Evolutionary conservation across 176 grass and related monocot genomes (phyloP).

Genomic region (Triticum dicoccoides): DNA sequence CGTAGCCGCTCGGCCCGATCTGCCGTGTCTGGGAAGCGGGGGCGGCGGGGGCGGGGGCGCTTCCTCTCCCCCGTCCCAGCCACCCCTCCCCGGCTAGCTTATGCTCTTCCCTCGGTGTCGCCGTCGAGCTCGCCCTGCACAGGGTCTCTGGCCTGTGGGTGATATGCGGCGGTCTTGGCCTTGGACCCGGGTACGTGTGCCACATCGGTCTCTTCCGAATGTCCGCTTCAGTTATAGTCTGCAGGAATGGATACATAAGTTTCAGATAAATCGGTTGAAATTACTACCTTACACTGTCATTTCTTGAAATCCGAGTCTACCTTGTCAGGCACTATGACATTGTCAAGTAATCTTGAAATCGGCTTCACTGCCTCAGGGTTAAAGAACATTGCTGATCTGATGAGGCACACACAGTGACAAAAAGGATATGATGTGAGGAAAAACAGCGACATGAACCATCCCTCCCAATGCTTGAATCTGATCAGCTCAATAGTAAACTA

Average conservation of each 20-base stretch:
- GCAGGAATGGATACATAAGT: neutral
- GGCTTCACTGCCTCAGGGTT: constrained; percentile 19
- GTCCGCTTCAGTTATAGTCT: constrained; percentile 33
- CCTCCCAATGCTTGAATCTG: neutral
- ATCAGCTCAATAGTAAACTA: neutral
- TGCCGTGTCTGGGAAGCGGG: neutral
- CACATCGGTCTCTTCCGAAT: constrained; percentile 12
- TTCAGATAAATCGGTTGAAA: neutral
- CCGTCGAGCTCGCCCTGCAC: neutral
- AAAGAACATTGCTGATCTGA: constrained; percentile 31
- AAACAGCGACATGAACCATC: neutral
- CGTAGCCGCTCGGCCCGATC: neutral
- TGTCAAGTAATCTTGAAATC: constrained; percentile 5
- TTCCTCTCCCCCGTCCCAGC: constrained; percentile 1
- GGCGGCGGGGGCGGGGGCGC: neutral
- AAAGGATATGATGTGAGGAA: neutral
- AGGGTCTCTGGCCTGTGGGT: neutral
- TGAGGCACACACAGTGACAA: neutral
- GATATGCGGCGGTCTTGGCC: neutral
- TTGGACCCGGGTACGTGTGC: constrained; percentile 18
- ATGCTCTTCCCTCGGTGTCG: constrained; percentile 9
- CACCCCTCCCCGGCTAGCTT: constrained; percentile 23
- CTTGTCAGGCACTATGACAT: constrained; percentile 25
- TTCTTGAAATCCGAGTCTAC: neutral
- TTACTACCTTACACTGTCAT: no score